These are phyloP conservation scores for Globomyces pollinis-pini DNA, from an alignment of 192 early-diverging fungal genomes.

Conservation along the genomic window DNA sequence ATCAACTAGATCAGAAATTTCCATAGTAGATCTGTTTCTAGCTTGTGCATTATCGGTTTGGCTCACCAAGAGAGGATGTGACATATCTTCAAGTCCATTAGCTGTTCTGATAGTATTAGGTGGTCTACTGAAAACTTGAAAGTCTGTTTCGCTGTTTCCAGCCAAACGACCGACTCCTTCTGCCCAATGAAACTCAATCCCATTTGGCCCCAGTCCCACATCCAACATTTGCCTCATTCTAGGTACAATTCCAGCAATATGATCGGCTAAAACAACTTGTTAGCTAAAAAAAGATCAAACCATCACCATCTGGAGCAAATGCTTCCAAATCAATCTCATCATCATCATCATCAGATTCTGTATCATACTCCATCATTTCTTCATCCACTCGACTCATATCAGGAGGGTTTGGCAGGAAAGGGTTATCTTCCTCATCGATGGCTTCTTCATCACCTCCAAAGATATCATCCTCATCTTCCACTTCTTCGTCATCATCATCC, in stretches of 20 bases:
- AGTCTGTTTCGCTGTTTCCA: slow-evolving; percentile 6
- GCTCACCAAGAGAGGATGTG: slow-evolving; percentile 61
- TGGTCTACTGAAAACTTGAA: slow-evolving; percentile 30
- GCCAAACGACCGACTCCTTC: slow-evolving; percentile 9
- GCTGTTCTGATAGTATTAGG: neutral
- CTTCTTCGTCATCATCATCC: slow-evolving; percentile 42
- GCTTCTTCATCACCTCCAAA: too few species aligned
- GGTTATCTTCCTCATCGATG: slow-evolving; percentile 43
- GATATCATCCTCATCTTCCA: slow-evolving; percentile 38
- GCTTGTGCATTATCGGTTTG: slow-evolving; percentile 10
- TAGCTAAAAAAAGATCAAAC: neutral
- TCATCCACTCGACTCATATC: too few species aligned
- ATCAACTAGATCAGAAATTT: neutral
- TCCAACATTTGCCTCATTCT: slow-evolving; percentile 12
- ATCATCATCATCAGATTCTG: slow-evolving; percentile 37
- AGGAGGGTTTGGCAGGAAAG: neutral
- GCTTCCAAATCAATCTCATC: slow-evolving; percentile 39
- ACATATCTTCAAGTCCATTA: slow-evolving; percentile 25
- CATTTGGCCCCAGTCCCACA: slow-evolving; percentile 16
- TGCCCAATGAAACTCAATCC: slow-evolving; percentile 25
- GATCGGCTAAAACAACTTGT: neutral
- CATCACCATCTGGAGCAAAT: slow-evolving; percentile 12
- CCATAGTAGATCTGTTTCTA: neutral
- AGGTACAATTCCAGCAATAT: neutral
- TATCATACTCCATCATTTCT: slow-evolving; percentile 27